Percentiles rank a stretch among this genome's conserved stretches.
These are phyloP conservation scores for Evernia prunastri DNA, from an alignment of 495 filamentous ascomycete species.

Conservation along the genomic window DNA sequence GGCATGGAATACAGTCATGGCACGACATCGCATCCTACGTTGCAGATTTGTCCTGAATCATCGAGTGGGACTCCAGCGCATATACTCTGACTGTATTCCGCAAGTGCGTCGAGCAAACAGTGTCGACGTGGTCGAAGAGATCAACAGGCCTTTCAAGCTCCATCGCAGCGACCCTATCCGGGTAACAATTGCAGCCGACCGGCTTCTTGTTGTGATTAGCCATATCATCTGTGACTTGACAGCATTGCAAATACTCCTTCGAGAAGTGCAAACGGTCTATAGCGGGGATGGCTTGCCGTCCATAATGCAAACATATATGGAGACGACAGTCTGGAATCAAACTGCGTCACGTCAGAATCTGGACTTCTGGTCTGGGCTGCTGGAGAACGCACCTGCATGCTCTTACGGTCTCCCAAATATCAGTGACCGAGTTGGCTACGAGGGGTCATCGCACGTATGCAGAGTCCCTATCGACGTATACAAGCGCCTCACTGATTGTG, in stretches of 20 bases:
- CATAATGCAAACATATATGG: background rate
- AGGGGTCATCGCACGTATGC: background rate
- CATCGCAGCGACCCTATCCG: constrained; percentile 20
- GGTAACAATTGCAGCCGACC: constrained; percentile 18
- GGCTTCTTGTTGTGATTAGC: constrained; percentile 25
- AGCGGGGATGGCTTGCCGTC: background rate
- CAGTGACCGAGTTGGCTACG: background rate
- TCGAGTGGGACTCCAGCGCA: background rate
- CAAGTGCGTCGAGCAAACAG: background rate
- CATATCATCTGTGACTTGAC: constrained; percentile 33
- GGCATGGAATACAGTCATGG: constrained; percentile 24
- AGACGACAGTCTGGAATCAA: background rate
- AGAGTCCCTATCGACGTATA: background rate
- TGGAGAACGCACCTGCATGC: no score
- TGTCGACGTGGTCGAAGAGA: background rate
- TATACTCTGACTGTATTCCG: background rate
- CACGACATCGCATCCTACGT: constrained; percentile 22
- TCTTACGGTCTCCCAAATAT: background rate
- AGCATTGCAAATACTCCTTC: constrained; percentile 25
- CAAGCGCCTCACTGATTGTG: constrained; percentile 10
- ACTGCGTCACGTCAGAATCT: background rate
- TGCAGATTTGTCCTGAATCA: constrained; percentile 5
- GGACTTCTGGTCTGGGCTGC: background rate
- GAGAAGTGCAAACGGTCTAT: constrained; percentile 26
- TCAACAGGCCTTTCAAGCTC: constrained; percentile 25